Evolutionary conservation across 768 basidiomycete species (phyloP), one percentile per base, ranked within the genome.

Genomic region (Porpolomopsis calyptriformis): DNA sequence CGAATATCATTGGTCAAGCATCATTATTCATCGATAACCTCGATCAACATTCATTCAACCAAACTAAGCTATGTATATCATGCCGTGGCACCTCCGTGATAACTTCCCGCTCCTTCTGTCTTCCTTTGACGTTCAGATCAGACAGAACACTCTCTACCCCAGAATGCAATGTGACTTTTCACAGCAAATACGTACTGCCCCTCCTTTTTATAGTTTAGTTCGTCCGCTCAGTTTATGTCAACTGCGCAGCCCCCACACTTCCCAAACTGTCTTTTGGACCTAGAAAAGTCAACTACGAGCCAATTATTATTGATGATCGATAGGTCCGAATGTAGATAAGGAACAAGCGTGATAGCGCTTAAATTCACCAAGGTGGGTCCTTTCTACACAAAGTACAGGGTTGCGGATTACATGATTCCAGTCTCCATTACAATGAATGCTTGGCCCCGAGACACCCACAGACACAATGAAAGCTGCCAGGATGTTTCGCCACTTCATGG

Each of bases 401-500:
- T 19, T 18, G 22, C 24, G 35, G 9, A 4, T 33, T 18, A 25
- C 20, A 20, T 4, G 3, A 12, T 22, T 22, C 35, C 20, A 23
- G 34, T 20, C 4, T 44, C 29, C 20, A n/a, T 10, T 5, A n/a
- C 9, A 46, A 7, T 12, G 34, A 19, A 46, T 38, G 45, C 19
- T 37, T 38, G 14, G 4, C 10, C 14, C 35, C 45, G 4, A 46
- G 7, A 26, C 45, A 46, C n/a, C 45, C 45, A 24, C 35, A 46
- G 14, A 11, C 35, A 26, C 35, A 38, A n/a, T 37, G 38, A 33
- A 46, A 24, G 16, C 43, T 11, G 20, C 31, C 43, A 10, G 22
- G 4, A 27, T 14, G 12, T 23, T 36, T 20, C 5, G 24, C 14
- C 24, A 25, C n/a, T 12, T 9, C 27, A 22, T 35, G n/a, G 20